Evolutionary conservation across 1,139 yeast genomes (phyloP).

Genomic region (Yamadazyma epiphylla): DNA sequence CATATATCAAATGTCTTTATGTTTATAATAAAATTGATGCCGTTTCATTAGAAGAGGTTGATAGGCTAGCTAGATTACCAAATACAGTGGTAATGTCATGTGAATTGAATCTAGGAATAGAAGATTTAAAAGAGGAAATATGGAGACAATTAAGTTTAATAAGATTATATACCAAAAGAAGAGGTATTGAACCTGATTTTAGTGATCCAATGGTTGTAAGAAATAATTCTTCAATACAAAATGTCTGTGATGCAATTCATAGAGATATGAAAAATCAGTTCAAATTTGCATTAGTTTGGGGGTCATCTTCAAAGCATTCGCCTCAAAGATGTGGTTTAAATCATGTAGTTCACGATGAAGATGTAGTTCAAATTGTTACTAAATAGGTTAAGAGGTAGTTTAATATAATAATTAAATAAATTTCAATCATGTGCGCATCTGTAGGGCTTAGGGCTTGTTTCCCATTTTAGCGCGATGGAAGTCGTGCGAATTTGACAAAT

Average conservation of each 20-base stretch:
- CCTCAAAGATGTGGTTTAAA: conserved; percentile 94
- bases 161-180: conserved; percentile 77
- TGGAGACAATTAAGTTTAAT: conserved; percentile 85
- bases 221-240: conserved; percentile 70
- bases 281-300: conserved; percentile 96
- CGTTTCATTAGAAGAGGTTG: conserved; percentile 91
- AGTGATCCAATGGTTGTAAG: conserved; percentile 91
- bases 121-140: conserved; percentile 85
- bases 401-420: conserved; percentile 1
- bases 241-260: conserved; percentile 89
- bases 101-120: conserved; percentile 78
- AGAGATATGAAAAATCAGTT: conserved; percentile 89
- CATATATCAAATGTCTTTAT: conserved; percentile 86
- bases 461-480: neutral
- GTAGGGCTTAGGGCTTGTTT: conserved; percentile 4
- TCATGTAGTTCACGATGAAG: conserved; percentile 87
- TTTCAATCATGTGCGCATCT: conserved; percentile 4
- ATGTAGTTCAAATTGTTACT: conserved; percentile 86
- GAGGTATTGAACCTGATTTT: conserved; percentile 79
- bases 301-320: conserved; percentile 88
- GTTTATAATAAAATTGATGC: conserved; percentile 95
- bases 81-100: conserved; percentile 93
- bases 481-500: neutral
- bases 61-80: conserved; percentile 85
- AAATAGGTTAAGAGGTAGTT: too few relatives aligned